These are phyloP conservation scores for Perkinsus olseni DNA, from an alignment of 169 alveolate genomes.

Conservation along the genomic window DNA sequence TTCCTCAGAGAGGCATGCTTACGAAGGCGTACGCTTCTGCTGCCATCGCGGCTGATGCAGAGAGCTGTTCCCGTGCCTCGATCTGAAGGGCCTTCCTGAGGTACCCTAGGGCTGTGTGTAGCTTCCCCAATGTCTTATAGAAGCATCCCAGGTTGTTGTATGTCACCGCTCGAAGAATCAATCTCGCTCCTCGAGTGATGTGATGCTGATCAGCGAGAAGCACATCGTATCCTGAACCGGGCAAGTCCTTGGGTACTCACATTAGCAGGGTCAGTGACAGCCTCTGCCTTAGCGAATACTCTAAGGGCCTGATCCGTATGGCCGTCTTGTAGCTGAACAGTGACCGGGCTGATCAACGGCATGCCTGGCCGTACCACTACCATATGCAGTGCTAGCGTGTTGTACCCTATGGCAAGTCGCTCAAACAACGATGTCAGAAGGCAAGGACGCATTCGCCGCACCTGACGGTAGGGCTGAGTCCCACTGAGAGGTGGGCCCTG, in stretches of 20 bases:
- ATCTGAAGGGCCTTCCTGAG: background rate
- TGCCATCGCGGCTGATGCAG: background rate
- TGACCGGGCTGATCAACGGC: background rate
- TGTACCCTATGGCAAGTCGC: conserved; percentile 29
- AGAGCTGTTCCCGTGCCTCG: background rate
- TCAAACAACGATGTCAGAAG: conserved; percentile 23
- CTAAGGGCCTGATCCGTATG: conserved; percentile 22
- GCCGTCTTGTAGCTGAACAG: conserved; percentile 9
- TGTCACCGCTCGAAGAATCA: conserved; percentile 44
- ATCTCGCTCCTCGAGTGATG: background rate
- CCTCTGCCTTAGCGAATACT: conserved; percentile 27
- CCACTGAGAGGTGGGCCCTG: background rate
- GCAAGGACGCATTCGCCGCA: background rate
- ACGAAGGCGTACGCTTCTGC: background rate
- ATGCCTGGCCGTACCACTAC: background rate
- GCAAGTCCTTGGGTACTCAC: background rate
- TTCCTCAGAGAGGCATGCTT: no score
- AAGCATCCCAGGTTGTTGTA: conserved; percentile 64
- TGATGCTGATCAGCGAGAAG: background rate
- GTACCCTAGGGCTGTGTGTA: conserved; percentile 45
- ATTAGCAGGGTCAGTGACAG: conserved; percentile 34
- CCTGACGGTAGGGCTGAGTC: background rate
- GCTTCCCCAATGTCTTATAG: conserved; percentile 52
- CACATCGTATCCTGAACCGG: background rate
- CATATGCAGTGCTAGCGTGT: conserved; percentile 14